Base-by-base conservation (phyloP, 2,329 filamentous ascomycete genomes). In the Curvularia eragrostidis region DNA sequence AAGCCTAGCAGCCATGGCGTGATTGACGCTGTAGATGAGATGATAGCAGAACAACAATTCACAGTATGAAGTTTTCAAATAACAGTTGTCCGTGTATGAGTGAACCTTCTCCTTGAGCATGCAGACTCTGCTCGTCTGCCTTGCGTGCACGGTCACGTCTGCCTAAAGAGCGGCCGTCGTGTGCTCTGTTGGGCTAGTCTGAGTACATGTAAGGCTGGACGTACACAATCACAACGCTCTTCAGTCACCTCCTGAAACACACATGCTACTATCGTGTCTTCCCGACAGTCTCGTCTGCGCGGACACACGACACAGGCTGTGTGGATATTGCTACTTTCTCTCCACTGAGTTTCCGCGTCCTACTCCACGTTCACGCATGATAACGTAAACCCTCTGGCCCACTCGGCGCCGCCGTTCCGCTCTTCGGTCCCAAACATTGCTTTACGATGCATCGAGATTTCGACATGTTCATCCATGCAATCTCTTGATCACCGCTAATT, bases 1-100 rank as follows among this genome's bases (percentile, higher is more conserved):
- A 46, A 19, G 26, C 26, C 24, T n/a, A 38, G 36, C n/a, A 18
- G 48, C n/a, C 24, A 60, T 52, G 54, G 49, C 46, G 58, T 60
- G 21, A 54, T 48, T 30, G 47, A 24, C 23, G 41, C 23, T 30
- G 42, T 34, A 34, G 21, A 60, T 38, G 42, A 47, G 39, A 49
- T 42, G 34, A 46, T 43, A 21, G 41, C 21, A 48, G 36, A 48
- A 49, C 43, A 54, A 46, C 46, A 50, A 50, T 50, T 52, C 49
- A 50, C 48, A 57, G 38, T 26, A 50, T 47, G 26, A 60, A 57
- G 12, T 19, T 43, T 43, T 52, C 32, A 24, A 46, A 41, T 32
- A 28, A 19, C 12, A 8, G 30, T 48, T 32, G 30, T 36, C 9
- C 32, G 34, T 32, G 48, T 46, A 18, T 39, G 32, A 57, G 54